These are phyloP conservation scores for Astrocystis sublimbata DNA, from an alignment of 495 filamentous ascomycete genomes.

Conservation along the genomic window DNA sequence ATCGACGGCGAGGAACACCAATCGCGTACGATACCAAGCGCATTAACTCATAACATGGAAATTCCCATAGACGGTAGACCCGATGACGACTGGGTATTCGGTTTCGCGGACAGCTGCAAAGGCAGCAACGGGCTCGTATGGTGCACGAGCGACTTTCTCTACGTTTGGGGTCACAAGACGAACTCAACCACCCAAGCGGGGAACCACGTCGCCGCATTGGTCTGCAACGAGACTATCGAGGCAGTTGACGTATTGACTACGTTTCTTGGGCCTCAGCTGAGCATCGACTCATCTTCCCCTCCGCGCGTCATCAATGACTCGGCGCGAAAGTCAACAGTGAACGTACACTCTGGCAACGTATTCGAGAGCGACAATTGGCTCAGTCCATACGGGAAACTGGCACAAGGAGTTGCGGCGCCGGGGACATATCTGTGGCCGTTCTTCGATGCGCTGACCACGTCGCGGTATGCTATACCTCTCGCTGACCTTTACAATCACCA, in stretches of 20 bases:
- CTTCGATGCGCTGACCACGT: slow-evolving; percentile 27
- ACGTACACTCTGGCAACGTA: not conserved
- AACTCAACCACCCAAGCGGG: not conserved
- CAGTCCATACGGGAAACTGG: slow-evolving; percentile 6
- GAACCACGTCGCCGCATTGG: slow-evolving; percentile 16
- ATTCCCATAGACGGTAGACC: not conserved
- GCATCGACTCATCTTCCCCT: slow-evolving; percentile 22
- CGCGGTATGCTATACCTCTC: slow-evolving; percentile 19
- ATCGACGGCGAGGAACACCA: not conserved
- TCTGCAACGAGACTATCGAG: slow-evolving; percentile 30
- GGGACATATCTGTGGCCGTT: slow-evolving; percentile 21
- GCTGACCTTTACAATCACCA: slow-evolving; percentile 12
- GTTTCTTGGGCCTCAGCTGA: slow-evolving; percentile 22
- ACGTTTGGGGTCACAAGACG: not conserved
- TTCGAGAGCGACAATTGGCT: not conserved
- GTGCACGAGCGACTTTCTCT: not conserved
- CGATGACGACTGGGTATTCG: not conserved
- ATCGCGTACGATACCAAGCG: not conserved
- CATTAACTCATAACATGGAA: not conserved
- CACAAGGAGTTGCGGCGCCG: not conserved
- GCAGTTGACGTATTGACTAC: slow-evolving; percentile 20
- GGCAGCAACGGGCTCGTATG: not conserved
- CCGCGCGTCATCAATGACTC: slow-evolving; percentile 23
- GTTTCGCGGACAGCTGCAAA: not conserved
- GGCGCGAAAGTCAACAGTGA: not conserved